Base-by-base conservation (phyloP, 2,329 filamentous ascomycete genomes). In the Leptodontidium sp. region DNA sequence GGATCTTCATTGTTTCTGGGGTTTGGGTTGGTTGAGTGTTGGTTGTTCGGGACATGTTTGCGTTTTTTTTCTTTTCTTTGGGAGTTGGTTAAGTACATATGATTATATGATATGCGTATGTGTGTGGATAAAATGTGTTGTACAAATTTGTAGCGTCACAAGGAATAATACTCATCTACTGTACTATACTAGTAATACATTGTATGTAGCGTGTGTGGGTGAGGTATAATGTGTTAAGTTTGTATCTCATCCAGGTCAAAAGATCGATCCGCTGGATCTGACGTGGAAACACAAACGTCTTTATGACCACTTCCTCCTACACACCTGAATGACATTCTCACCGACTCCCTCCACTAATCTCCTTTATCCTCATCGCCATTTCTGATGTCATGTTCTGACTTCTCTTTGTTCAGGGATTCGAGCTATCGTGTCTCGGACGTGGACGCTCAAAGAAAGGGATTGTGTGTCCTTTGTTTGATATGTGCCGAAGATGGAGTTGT, bases 1-100 rank as follows among this genome's bases (percentile, higher is more conserved):
- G 63, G 49, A 69, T 72, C 2, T 70, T 67, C 38, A 68, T 64
- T 4, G 50, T 35, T 57, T 61, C 45, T 21, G 21, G 21, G 21
- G 21, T 45, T 52, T n/a, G 38, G n/a, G n/a, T 66, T 49, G 32
- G 32, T 35, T 35, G 32, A 14, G 4, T 57, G 17, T n/a, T 38
- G 21, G 29, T 38, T 21, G 45, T 15, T 7, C 5, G 32, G 7
- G 68, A 49, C 59, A 66, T 69, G 12, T 17, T 38, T 26, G 55
- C 4, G 32, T 12, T 45, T 62, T 47, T 47, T 35, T 35, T 35
- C 32, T 5, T 35, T 35, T 9, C 21, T 21, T 21, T 21, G 21
- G 32, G 32, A 35, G 32, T 4, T 35, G 32, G n/a, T 21, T 21
- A 21, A 4, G n/a, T 8, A n/a, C 4, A 21, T n/a, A 8, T 6